Evolutionary conservation across 192 early-diverging fungal genomes (phyloP).

Genomic region (Coemansia sp.): DNA sequence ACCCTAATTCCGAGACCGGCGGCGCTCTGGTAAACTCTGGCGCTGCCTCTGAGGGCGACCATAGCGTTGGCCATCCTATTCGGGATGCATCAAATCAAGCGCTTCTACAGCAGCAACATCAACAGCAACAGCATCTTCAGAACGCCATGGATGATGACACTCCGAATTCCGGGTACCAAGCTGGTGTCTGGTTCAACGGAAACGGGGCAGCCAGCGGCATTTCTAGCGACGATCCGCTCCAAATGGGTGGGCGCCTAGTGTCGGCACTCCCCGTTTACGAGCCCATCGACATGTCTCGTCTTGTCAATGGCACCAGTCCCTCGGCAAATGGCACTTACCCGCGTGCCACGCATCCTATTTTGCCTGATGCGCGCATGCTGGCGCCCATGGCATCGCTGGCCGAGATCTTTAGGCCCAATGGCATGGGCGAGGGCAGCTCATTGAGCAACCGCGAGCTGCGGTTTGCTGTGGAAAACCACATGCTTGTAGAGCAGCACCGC

Average conservation of each 20-base stretch:
- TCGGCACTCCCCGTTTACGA: constrained; percentile 38
- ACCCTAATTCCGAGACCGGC: not conserved
- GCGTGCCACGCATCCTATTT: constrained; percentile 23
- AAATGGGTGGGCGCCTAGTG: constrained; percentile 8
- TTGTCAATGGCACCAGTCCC: not conserved
- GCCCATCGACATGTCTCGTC: constrained; percentile 38
- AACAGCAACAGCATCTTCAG: not conserved
- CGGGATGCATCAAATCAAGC: not conserved
- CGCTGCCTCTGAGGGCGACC: not conserved
- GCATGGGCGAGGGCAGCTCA: constrained; percentile 1
- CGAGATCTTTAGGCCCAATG: constrained; percentile 9
- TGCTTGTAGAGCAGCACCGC: constrained; percentile 48
- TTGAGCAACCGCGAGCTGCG: constrained; percentile 45
- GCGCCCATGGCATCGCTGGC: constrained; percentile 48
- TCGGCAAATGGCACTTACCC: not conserved
- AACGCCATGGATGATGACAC: not conserved
- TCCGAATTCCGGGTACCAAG: no score
- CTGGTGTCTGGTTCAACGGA: no score
- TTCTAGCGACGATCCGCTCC: not conserved
- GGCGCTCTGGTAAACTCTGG: no score
- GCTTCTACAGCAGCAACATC: not conserved
- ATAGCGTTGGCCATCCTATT: not conserved
- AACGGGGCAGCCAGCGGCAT: not conserved
- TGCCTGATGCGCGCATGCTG: constrained; percentile 37
- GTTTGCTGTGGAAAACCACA: constrained; percentile 44